phyloP scores from a whole-genome alignment of 2,329 filamentous ascomycete genomes.

The Lachnellula suecica region DNA sequence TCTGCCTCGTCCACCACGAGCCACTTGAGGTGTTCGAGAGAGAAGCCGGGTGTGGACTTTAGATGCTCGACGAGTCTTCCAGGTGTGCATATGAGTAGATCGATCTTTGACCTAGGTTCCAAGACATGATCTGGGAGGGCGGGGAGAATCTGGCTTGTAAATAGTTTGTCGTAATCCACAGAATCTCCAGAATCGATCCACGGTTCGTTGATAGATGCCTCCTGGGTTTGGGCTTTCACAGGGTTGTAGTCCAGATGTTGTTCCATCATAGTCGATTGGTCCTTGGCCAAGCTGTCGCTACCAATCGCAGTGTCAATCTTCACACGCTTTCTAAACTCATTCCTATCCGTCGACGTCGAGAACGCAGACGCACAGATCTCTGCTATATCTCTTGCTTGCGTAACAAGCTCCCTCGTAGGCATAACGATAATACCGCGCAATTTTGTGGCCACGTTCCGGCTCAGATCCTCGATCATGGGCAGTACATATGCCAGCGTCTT shows the following conservation, averaged over 20 bases:
- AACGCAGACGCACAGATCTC: constrained; percentile 70
- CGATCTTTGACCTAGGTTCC: constrained; percentile 69
- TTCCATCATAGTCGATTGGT: constrained; percentile 62
- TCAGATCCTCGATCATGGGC: constrained; percentile 77
- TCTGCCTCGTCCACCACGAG: constrained; percentile 93
- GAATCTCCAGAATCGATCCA: too few species aligned
- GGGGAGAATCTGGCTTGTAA: constrained; percentile 34
- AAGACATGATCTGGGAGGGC: constrained; percentile 62
- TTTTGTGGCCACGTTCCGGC: constrained; percentile 60
- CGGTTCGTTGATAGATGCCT: too few species aligned
- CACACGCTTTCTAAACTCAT: constrained; percentile 59
- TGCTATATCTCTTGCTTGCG: constrained; percentile 77
- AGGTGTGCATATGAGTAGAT: constrained; percentile 88
- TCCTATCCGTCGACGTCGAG: too few species aligned
- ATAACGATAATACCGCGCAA: constrained; percentile 82
- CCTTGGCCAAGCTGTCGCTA: constrained; percentile 68
- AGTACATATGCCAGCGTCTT: constrained; percentile 92
- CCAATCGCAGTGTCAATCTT: constrained; percentile 82
- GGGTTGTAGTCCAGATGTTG: constrained; percentile 70
- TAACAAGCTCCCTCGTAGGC: constrained; percentile 86
- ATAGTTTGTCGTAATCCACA: constrained; percentile 35
- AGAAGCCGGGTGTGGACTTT: constrained; percentile 79
- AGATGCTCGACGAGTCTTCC: constrained; percentile 91
- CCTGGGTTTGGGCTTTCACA: constrained; percentile 50
- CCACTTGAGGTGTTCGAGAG: constrained; percentile 77